Base-by-base conservation (phyloP, 257 asterid species). In the Solanum boliviense region DNA sequence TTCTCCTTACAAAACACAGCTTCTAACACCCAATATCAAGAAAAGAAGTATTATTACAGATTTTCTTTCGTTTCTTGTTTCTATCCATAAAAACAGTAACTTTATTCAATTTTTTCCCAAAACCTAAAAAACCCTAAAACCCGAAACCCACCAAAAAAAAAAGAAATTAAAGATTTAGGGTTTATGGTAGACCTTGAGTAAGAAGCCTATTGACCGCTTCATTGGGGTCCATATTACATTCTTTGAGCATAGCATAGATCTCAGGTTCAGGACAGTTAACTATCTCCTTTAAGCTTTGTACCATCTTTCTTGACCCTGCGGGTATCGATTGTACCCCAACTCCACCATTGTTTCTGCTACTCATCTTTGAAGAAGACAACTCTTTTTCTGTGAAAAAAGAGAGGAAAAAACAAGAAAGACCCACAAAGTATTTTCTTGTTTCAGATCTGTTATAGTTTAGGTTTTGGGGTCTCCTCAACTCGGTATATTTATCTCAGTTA, bases 191-290 rank as follows among this genome's bases (percentile, higher is more conserved):
- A 96, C 99, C 99, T 94, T 94, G 99, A 87, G 94, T 92, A 62
- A 94, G 95, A 34, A 95, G 93, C 82, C 98, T 95, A 92, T 88
- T 91, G 38, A 95, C 95, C 31, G 99, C 95, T 90, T 94, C 98
- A 91, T 96, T 93, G 76, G 98, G 99, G 98, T 96, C 96, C 99
- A 95, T 96, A 92, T 95, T 93, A 88, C 99, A 94, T 9, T 96
- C 99, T 90, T 94, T 94, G n/a, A 96, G 98, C 88, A 93, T 90
- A 38, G 98, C 96, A 87, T 96, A 95, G 95, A 96, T 96, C 98
- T 96, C 99, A 89, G 92, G 91, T 29, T 95, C 99, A 6, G 99
- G 88, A 85, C 93, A 93, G 92, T 90, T 94, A 65, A 95, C 98
- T 86, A 96, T 94, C 93, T 96, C 98, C 92, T 94, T 96, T 92